phyloP scores from a whole-genome alignment of 2,329 filamentous ascomycete species.

The Penicillium glabrum region DNA sequence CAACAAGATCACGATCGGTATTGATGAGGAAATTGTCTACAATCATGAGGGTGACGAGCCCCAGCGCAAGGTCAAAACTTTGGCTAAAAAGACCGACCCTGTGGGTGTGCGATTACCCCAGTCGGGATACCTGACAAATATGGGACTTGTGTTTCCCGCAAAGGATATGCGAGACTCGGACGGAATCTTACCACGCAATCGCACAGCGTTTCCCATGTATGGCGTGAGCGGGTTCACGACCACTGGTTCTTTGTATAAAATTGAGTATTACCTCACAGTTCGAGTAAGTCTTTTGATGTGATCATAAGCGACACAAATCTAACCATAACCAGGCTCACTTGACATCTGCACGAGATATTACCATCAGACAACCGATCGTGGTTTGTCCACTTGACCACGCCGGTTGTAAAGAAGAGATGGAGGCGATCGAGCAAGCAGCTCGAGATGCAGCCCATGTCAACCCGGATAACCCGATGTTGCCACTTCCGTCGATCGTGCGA shows the following conservation, averaged over 20 bases:
- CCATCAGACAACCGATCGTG: constrained; percentile 86
- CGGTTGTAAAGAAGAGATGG: constrained; percentile 97
- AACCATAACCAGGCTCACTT: constrained; percentile 68
- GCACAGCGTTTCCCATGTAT: constrained; percentile 85
- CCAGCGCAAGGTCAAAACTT: constrained; percentile 80
- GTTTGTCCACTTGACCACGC: constrained; percentile 95
- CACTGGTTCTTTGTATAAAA: constrained; percentile 91
- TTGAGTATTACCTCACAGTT: constrained; percentile 93
- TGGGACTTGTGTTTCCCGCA: constrained; percentile 85
- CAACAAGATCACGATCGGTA: constrained; percentile 86
- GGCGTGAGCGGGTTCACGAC: constrained; percentile 90
- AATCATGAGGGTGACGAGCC: constrained; percentile 97
- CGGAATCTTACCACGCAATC: constrained; percentile 80
- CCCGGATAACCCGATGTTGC: constrained; percentile 88
- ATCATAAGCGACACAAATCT: neutral
- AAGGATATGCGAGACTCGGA: constrained; percentile 85
- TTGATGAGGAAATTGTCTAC: constrained; percentile 98
- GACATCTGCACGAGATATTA: constrained; percentile 83
- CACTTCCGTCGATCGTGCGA: constrained; percentile 77
- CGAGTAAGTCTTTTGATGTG: constrained; percentile 61
- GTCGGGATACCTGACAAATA: constrained; percentile 86
- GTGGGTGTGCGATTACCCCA: constrained; percentile 86
- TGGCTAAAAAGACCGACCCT: constrained; percentile 78
- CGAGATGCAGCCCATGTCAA: constrained; percentile 88
- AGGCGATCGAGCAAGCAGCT: constrained; percentile 92